Base-by-base conservation (phyloP, 768 basidiomycete species). In the Suillus tomentosus region DNA sequence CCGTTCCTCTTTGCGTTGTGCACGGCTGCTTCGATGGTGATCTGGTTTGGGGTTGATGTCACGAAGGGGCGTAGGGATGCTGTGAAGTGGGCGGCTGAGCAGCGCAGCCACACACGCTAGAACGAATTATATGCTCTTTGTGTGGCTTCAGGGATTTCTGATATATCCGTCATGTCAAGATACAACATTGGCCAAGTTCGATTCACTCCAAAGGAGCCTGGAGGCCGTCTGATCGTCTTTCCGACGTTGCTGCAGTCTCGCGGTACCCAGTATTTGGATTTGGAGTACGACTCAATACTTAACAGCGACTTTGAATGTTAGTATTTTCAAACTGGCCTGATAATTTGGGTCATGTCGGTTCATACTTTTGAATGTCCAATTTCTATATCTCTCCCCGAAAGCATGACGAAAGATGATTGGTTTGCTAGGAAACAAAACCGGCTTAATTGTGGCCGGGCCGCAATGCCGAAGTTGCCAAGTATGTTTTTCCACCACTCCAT, bases 1-100 rank as follows among this genome's bases (percentile, higher is more conserved):
- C 89, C 91, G 3, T 94, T 94, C 79, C 77, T 94, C 27, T 93
- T 94, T 69, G 88, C 86, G 36, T 76, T 93, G 9, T 92, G 90
- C 68, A 71, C 78, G 11, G 71, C 76, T 24, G 91, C 92, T 1
- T 88, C 87, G 36, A 24, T 92, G 55, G 82, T 89, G 19, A 94
- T 94, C 61, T 94, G 91, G 90, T 87, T 94, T 71, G 83, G 79
- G 58, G 84, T 89, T 2, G 87, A 91, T 71, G 79, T 91, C 2
- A 71, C 78, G 62, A 87, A 86, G 72, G 89, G 89, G 17, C 77
- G 89, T 60, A 74, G 77, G 43, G 86, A 90, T 73, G 89, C 89
- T 10, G 79, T 83, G 27, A 74, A 69, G 42, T 89, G 89, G 86
- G 87, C 86, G 0, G 78, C 66, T 4, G 43, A 53, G 19, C 72